Evolutionary conservation across 2,329 filamentous ascomycete genomes (phyloP), one percentile per base, ranked within the genome.

Genomic region (Fusarium succisae): DNA sequence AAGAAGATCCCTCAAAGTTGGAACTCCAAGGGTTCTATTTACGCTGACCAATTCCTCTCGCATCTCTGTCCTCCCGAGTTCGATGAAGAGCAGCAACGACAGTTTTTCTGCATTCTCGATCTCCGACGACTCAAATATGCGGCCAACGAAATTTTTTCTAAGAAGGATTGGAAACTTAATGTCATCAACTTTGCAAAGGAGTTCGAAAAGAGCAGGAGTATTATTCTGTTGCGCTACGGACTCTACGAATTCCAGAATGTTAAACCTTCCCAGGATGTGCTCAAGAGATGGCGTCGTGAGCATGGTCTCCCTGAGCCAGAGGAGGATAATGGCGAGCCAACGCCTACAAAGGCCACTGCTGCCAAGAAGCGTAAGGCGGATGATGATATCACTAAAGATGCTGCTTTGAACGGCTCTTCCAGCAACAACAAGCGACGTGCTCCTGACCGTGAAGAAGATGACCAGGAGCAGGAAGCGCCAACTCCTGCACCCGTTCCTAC

Each of bases 41-140:
- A 91, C 67, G 88, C 89, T 37, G 88, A 90, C 76, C 87, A 91
- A 79, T 91, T 87, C 65, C 82, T 91, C 44, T 83, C 84, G 3
- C 86, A 90, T 67, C 86, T 89, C 38, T 90, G 88, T 74, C 89
- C 89, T 5, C 81, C 86, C 32, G 86, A 89, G 48, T 86, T 90
- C 70, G 87, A 89, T 71, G 89, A 91, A 57, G 84, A 88, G 59
- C 88, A 91, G 80, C 86, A 88, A 54, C 87, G 88, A 65, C 89
- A 91, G 81, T 91, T 90, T 78, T 91, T 90, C 75, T 91, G 89
- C 78, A 87, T 91, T 70, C 87, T 91, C 73, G 89, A 91, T 76
- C 82, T 91, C 65, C 87, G 89, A 68, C 86, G 89, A 71, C 84
- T 91, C 51, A 91, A 91, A 80, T 90, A 90, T 76, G 87, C 88